Conservation (phyloP, 2,329 filamentous ascomycete species). For the Chrysosporium queenslandicum region DNA sequence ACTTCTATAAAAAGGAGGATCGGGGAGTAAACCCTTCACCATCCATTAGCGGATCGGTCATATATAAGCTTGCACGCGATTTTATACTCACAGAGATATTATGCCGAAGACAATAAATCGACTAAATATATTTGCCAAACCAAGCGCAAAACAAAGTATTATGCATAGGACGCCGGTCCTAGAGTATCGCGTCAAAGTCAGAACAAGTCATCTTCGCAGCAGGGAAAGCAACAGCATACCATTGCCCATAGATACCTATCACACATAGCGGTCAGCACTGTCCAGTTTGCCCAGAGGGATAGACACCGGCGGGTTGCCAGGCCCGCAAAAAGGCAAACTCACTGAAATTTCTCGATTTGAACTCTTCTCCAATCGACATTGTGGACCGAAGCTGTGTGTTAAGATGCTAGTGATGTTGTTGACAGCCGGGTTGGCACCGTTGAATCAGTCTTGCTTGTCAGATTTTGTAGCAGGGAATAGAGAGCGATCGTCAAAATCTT, state of each 20-base stretch:
- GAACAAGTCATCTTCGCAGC: background rate
- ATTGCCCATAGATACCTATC: slow-evolving; percentile 59
- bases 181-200: background rate
- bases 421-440: background rate
- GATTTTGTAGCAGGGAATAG: background rate
- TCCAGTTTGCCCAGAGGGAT: background rate
- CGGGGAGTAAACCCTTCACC: slow-evolving; percentile 54
- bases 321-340: slow-evolving; percentile 26
- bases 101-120: slow-evolving; percentile 50
- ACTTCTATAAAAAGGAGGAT: slow-evolving; percentile 80
- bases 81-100: slow-evolving; percentile 44
- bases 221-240: slow-evolving; percentile 39
- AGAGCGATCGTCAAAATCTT: background rate
- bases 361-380: slow-evolving; percentile 50
- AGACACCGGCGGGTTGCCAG: background rate
- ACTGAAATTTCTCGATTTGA: slow-evolving; percentile 59
- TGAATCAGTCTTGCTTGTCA: background rate
- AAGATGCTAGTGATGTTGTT: background rate
- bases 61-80: background rate
- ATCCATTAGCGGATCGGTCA: background rate
- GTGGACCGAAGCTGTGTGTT: background rate
- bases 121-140: slow-evolving; percentile 59
- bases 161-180: slow-evolving; percentile 50
- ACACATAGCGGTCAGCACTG: slow-evolving; percentile 15
- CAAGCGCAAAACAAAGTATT: slow-evolving; percentile 56